Evolutionary conservation across 2,329 filamentous ascomycete genomes (phyloP), one percentile per base, ranked within the genome.

Genomic region (Amphichorda felina): DNA sequence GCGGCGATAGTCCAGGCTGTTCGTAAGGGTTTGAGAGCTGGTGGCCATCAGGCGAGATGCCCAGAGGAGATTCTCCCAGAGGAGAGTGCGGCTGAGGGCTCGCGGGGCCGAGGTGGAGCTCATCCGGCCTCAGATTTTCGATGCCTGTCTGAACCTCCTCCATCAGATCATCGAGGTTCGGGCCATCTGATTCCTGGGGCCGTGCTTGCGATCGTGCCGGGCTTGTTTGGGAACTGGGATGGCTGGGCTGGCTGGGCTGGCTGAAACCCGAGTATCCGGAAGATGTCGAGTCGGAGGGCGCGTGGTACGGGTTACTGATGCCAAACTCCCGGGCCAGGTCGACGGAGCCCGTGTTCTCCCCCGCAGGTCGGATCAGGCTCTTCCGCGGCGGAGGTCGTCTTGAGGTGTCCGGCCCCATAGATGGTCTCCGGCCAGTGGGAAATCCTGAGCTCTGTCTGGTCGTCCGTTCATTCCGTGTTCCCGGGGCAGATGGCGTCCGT

Each of bases 261-360:
- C 75, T 80, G 27, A 66, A 70, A 1, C 65, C 69, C 2, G 79
- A 83, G 30, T 68, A 67, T 14, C 70, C 75, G 0, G 80, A 84
- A 0, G 76, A 78, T 18, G 70, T 68, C 2, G 79, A 85, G 40
- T 72, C 69, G 2, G 75, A 74, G 0, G 73, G 61, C 4, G 70
- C 67, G 45, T 83, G 77, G 45, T 81, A 79, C 0, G 75, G 71
- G 45, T 80, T 80, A 24, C 70, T 66, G 17, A 64, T 53, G 9
- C 74, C 74, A 43, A 79, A 79, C 39, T 78, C 75, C 22, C 63
- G 66, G 2, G 68, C 70, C 7, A 78, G 58, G 45, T 79, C 72
- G 29, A 78, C 62, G 3, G 66, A 61, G 6, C 48, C 55, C 2
- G 46, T 49, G 31, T 57, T 57, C 10, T 56, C 56, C 15, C 51